Percentiles rank a stretch among this genome's conserved stretches.
Conservation (phyloP, 1,139 yeast genomes). For the Pichia cactophila region DNA sequence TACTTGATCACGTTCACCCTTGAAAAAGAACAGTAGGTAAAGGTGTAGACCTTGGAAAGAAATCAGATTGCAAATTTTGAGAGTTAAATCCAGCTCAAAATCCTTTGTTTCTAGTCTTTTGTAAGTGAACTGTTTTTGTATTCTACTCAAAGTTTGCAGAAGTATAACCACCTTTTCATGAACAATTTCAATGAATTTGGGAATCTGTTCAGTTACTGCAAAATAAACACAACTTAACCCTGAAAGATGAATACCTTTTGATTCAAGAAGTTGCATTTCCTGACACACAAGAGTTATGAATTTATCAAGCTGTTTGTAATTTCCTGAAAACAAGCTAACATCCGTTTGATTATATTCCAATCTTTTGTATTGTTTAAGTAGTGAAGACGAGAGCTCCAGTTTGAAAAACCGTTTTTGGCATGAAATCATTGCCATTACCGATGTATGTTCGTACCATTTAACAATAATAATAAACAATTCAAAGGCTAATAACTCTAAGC, state of each 20-base stretch:
- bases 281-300: constrained; percentile 5
- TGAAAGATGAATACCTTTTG: constrained; percentile 9
- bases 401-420: constrained; percentile 12
- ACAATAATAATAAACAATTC: constrained; percentile 10
- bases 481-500: constrained; percentile 8
- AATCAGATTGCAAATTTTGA: constrained; percentile 12
- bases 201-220: constrained; percentile 2
- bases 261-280: constrained; percentile 2
- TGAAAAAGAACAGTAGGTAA: constrained; percentile 11
- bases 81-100: constrained; percentile 15
- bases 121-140: constrained; percentile 2
- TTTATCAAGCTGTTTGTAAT: constrained; percentile 4
- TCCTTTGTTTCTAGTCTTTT: constrained; percentile 9
- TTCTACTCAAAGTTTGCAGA: constrained; percentile 1
- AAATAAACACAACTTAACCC: constrained; percentile 13
- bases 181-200: not conserved
- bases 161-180: constrained; percentile 8
- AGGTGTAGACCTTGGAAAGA: constrained; percentile 10
- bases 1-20: constrained; percentile 6
- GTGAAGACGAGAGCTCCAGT: not conserved
- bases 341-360: constrained; percentile 7
- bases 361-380: not conserved
- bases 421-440: constrained; percentile 9
- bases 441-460: constrained; percentile 15
- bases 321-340: constrained; percentile 13